Conservation (phyloP, 257 asterid genomes). For the Gentiana dahurica region DNA sequence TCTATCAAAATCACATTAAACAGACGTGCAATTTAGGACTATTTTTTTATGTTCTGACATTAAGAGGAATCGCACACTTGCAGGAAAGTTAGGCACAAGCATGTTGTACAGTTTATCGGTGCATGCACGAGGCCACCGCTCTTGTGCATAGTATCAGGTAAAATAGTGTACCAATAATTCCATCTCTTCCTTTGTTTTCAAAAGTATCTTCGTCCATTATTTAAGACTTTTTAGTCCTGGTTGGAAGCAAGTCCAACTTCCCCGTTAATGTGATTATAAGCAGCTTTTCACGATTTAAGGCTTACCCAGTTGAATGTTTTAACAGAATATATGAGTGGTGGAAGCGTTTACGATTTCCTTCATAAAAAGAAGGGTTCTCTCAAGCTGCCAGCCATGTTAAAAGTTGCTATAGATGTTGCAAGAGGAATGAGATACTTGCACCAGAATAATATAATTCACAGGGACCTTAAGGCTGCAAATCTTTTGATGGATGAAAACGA, state of each 20-base stretch:
- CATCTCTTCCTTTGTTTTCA: no score
- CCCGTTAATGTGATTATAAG: neutral
- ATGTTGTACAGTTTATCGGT: conserved; percentile 78
- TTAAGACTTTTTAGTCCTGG: neutral
- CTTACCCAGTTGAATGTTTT: neutral
- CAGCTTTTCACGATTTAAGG: neutral
- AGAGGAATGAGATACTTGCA: conserved; percentile 93
- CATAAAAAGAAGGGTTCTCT: conserved; percentile 56
- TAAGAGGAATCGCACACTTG: conserved; percentile 7
- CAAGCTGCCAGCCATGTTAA: conserved; percentile 52
- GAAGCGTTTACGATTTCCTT: conserved; percentile 75
- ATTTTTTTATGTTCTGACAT: no score
- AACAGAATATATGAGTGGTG: conserved; percentile 80
- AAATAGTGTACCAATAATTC: neutral
- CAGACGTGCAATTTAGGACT: no score
- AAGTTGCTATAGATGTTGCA: conserved; percentile 69
- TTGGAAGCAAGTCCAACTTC: neutral
- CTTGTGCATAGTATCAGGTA: conserved; percentile 85
- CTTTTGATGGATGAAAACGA: conserved; percentile 71
- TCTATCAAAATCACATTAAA: no score
- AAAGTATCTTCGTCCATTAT: neutral
- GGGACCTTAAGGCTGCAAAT: conserved; percentile 90
- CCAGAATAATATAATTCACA: conserved; percentile 64
- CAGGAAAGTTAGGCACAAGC: conserved; percentile 89
- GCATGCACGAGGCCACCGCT: conserved; percentile 83